phyloP scores from a whole-genome alignment of 768 basidiomycete species.

The Xerocomus spinulosus region DNA sequence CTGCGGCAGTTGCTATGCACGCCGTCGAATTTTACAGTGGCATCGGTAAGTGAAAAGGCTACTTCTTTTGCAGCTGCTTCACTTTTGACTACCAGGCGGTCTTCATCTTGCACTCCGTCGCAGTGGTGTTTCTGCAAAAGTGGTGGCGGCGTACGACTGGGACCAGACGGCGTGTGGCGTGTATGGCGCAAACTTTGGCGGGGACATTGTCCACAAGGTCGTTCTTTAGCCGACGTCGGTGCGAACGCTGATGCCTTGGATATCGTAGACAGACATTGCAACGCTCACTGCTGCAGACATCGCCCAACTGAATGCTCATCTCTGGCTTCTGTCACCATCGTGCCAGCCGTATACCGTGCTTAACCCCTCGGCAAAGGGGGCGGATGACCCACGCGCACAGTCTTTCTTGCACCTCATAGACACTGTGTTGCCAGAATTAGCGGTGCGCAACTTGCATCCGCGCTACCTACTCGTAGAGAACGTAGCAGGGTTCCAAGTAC shows the following conservation, averaged over 20 bases:
- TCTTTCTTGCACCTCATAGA: constrained; percentile 72
- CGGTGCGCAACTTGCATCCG: constrained; percentile 43
- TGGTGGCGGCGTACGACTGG: constrained; percentile 78
- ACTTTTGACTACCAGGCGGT: too few species aligned
- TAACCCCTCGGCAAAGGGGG: constrained; percentile 68
- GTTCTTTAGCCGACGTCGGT: neutral
- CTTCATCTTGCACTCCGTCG: constrained; percentile 62
- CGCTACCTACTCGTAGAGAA: constrained; percentile 68
- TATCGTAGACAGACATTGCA: constrained; percentile 53
- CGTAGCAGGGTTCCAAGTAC: constrained; percentile 80
- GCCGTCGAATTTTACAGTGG: constrained; percentile 74
- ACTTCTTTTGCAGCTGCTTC: too few species aligned
- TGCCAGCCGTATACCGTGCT: constrained; percentile 84
- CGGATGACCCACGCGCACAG: constrained; percentile 65
- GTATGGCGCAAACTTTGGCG: constrained; percentile 58
- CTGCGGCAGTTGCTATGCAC: constrained; percentile 1
- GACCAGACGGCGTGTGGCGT: constrained; percentile 70
- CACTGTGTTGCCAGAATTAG: constrained; percentile 57
- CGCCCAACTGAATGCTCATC: constrained; percentile 43
- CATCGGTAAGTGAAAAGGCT: constrained; percentile 65
- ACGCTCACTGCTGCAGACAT: constrained; percentile 48
- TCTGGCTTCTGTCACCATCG: constrained; percentile 79
- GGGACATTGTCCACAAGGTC: constrained; percentile 39
- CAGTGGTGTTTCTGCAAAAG: constrained; percentile 38
- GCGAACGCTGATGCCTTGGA: constrained; percentile 4